Percentiles rank a stretch among this genome's conserved stretches.
phyloP scores from a whole-genome alignment of 176 grass and related monocot species.

The Lolium perenne region DNA sequence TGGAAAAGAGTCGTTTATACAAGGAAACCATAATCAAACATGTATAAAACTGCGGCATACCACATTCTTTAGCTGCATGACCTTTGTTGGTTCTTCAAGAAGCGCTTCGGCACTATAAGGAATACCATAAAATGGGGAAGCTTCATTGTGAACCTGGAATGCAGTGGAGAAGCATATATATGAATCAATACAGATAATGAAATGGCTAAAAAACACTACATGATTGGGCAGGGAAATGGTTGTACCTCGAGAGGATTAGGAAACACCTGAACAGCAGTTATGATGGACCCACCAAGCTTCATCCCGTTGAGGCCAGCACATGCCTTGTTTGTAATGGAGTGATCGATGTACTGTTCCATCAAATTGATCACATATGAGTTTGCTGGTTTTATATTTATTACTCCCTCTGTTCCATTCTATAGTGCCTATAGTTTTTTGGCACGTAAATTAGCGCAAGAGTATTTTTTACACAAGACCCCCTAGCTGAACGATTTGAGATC shows the following conservation, averaged over 20 bases:
- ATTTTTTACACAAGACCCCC: too few relatives aligned
- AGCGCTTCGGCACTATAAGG: slow-evolving; percentile 73
- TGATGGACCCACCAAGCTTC: slow-evolving; percentile 72
- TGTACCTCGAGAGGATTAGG: slow-evolving; percentile 61
- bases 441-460: too few relatives aligned
- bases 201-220: slow-evolving; percentile 36
- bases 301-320: slow-evolving; percentile 97
- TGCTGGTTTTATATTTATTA: slow-evolving; percentile 9
- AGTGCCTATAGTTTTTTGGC: too few relatives aligned
- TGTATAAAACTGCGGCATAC: slow-evolving; percentile 53
- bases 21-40: slow-evolving; percentile 19
- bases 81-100: slow-evolving; percentile 69
- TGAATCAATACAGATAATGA: slow-evolving; percentile 37
- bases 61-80: slow-evolving; percentile 87
- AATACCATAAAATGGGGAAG: slow-evolving; percentile 74
- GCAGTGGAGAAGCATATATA: slow-evolving; percentile 15
- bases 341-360: slow-evolving; percentile 75
- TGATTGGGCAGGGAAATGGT: slow-evolving; percentile 38
- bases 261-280: slow-evolving; percentile 73
- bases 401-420: too few relatives aligned
- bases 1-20: slow-evolving; percentile 3
- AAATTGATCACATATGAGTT: slow-evolving; percentile 43
- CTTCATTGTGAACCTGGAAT: slow-evolving; percentile 54
- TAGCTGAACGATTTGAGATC: too few relatives aligned
- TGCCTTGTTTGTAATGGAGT: slow-evolving; percentile 77